Percentiles rank a stretch among this genome's conserved stretches.
These are phyloP conservation scores for Trypanosomatidae sp. DNA, from an alignment of 208 protist genomes.

Conservation along the genomic window DNA sequence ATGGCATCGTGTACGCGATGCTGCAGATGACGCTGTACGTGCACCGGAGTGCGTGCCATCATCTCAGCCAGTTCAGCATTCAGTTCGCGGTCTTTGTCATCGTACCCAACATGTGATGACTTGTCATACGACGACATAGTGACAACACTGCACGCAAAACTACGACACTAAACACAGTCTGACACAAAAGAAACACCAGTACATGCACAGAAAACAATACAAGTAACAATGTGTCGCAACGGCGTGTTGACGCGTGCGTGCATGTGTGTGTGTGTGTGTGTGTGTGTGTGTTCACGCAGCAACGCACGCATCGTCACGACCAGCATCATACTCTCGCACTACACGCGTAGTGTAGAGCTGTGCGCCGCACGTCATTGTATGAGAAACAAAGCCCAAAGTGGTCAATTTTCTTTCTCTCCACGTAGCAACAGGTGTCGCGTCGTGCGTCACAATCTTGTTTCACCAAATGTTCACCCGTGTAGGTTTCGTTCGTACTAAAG, in stretches of 20 bases:
- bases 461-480: too few species aligned
- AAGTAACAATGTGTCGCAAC: background rate
- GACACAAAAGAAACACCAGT: background rate
- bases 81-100: slow-evolving; percentile 50
- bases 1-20: slow-evolving; percentile 82
- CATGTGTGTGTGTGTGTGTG: background rate
- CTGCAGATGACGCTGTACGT: slow-evolving; percentile 51
- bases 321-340: too few species aligned
- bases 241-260: background rate
- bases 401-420: too few species aligned
- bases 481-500: too few species aligned
- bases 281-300: too few species aligned
- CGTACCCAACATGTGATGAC: slow-evolving; percentile 69
- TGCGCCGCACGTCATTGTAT: too few species aligned
- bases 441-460: too few species aligned
- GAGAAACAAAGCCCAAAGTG: too few species aligned
- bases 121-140: slow-evolving; percentile 80
- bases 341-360: too few species aligned
- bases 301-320: too few species aligned
- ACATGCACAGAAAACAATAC: background rate
- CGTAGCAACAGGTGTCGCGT: too few species aligned
- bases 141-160: background rate
- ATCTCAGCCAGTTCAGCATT: slow-evolving; percentile 71
- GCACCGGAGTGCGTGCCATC: slow-evolving; percentile 40
- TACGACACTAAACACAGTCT: too few species aligned